Evolutionary conservation across 257 asterid genomes (phyloP), one percentile per base, ranked within the genome.

Genomic region (Solanum ossicruentum): DNA sequence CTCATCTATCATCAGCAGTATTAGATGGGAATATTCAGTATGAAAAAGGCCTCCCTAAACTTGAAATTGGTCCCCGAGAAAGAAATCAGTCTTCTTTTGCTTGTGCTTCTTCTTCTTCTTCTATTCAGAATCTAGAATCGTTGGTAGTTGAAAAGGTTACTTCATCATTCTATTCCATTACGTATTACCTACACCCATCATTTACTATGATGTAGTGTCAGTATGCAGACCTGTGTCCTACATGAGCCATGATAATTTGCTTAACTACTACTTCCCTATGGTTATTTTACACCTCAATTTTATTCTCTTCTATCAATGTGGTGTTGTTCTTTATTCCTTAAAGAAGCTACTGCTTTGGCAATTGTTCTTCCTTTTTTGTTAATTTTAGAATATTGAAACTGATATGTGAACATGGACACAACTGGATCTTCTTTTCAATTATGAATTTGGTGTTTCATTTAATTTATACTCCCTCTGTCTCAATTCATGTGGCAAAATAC

Each of bases 121-220:
- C 88, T 80, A 71, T 84, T 78, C 32, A 45, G 88, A 88, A 85
- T 82, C 26, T 85, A 84, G 85, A 87, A 77, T 90, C 87, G 55
- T 81, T 89, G 79, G 81, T 47, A 23, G 83, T 86, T 77, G 89
- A 69, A 84, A 80, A 88, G 93, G 97, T 93, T 54, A 84, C 91
- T 83, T 21, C 61, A 49, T 52, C 43, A 75, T 75, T 75, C 81
- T 15, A 73, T 51, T 49, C 82, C 43, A 5, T 75, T 75, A 15
- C 10, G 15, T 73, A 58, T 73, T 73, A 58, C n/a, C 49, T 47
- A 47, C 43, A 6, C 41, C n/a, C 8, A 73, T 45, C 81, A 47
- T 47, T 75, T 23, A 51, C 43, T 77, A 47, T 26, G n/a, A 5
- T 77, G 45, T 75, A 57, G 82, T 26, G 45, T 51, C 63, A 26